Percentiles rank a stretch among this genome's conserved stretches.
phyloP scores from a whole-genome alignment of 192 early-diverging fungal genomes.

The Piromyces sp. region DNA sequence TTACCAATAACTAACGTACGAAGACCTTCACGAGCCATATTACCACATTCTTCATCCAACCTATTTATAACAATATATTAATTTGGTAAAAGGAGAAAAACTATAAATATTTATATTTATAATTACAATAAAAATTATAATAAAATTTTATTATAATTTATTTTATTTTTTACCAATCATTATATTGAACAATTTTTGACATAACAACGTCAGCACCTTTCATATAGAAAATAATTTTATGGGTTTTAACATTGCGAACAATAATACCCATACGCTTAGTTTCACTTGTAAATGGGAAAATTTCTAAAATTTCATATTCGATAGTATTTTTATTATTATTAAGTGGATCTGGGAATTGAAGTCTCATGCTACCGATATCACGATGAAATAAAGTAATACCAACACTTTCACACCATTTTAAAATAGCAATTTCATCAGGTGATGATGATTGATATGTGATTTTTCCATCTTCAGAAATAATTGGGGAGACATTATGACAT shows the following conservation, averaged over 20 bases:
- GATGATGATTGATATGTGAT: constrained; percentile 85
- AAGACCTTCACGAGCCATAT: constrained; percentile 90
- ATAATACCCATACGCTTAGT: constrained; percentile 95
- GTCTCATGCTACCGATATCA: constrained; percentile 40
- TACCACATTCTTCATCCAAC: constrained; percentile 93
- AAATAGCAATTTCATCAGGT: constrained; percentile 91
- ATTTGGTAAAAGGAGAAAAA: too few species aligned
- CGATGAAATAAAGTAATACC: constrained; percentile 69
- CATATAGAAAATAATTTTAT: constrained; percentile 73
- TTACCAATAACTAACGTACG: constrained; percentile 82
- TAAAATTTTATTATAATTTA: too few species aligned
- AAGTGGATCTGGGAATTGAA: constrained; percentile 27
- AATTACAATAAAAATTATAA: too few species aligned
- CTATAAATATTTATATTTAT: too few species aligned
- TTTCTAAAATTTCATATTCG: constrained; percentile 66
- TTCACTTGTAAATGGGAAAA: constrained; percentile 96
- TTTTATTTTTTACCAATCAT: neutral
- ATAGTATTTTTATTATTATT: constrained; percentile 20
- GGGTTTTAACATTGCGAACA: constrained; percentile 39
- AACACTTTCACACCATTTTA: constrained; percentile 72
- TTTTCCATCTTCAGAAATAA: constrained; percentile 28
- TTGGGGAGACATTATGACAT: constrained; percentile 81
- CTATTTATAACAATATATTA: constrained; percentile 48
- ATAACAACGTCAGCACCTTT: constrained; percentile 52
- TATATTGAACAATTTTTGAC: neutral